Evolutionary conservation across 2,329 filamentous ascomycete genomes (phyloP), one percentile per base, ranked within the genome.

Genomic region (Thielaviopsis musarum): DNA sequence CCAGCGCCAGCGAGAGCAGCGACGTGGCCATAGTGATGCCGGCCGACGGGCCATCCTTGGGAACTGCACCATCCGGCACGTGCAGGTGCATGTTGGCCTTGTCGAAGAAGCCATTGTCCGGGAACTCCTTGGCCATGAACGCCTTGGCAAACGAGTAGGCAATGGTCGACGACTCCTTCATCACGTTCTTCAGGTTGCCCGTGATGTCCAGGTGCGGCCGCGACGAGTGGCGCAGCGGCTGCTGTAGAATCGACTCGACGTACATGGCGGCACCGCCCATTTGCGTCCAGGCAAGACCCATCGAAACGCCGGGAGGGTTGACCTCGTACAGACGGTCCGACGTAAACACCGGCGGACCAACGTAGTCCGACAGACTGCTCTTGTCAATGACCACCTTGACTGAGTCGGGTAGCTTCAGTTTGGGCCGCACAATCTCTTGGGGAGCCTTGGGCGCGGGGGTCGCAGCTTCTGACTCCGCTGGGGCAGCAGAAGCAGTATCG

Each of bases 11-110:
- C 57, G 87, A 91, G 56, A 98, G 76, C 66, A 98, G 73, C 61
- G 87, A 90, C 6, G 90, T 95, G n/a, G 93, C 87, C 93, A 98
- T 98, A 6, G 93, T 98, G 67, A 98, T 93, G 69, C 93, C 93
- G 21, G 93, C 93, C 54, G 86, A 91, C 4, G 88, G 88, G 0
- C 87, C 93, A 69, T 98, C 93, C 73, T 98, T 98, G 65, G 87
- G 88, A 59, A 96, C 91, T 9, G 93, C 93, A 5, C 93, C 93
- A 70, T 98, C 93, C 0, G 93, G 93, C 61, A 95, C 95, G 75
- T 98, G 93, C 64, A 98, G 77, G 72, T 98, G 93, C 69, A 98
- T 81, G 73, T 87, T 89, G 10, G 91, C 93, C 74, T 93, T 91
- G 69, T 97, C 89, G 67, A 98, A 95, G 77, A 97, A 98, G 69